These are phyloP conservation scores for Penicillium paneum DNA, from an alignment of 2,329 filamentous ascomycete species.

Conservation along the genomic window DNA sequence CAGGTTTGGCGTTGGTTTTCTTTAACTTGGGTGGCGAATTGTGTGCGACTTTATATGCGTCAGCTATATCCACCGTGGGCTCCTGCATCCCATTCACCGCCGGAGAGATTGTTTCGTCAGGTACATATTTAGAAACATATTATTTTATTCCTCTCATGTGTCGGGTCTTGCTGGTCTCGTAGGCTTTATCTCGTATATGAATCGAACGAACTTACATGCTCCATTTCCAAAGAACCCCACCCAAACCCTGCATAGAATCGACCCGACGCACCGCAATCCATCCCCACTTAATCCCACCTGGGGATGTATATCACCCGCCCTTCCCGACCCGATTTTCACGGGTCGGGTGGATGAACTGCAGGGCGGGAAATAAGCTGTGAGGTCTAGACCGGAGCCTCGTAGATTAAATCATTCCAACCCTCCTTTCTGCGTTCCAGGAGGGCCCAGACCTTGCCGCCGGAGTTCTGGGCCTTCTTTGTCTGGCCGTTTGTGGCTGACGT, in stretches of 20 bases:
- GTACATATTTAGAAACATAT: conserved; percentile 23
- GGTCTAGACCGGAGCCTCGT: conserved; percentile 28
- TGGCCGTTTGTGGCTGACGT: neutral
- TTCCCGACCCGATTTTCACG: neutral
- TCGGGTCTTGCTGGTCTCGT: neutral
- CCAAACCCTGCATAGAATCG: neutral
- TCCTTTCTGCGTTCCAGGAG: conserved; percentile 21
- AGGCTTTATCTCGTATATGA: neutral
- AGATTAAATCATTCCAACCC: conserved; percentile 15
- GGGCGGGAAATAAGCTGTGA: conserved; percentile 2
- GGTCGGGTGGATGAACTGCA: conserved; percentile 11
- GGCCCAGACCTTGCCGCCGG: conserved; percentile 28
- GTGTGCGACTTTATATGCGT: conserved; percentile 11
- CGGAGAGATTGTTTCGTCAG: conserved; percentile 14
- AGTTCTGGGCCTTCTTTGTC: conserved; percentile 32
- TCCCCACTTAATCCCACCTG: neutral
- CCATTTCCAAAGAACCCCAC: neutral
- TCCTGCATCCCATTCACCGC: neutral
- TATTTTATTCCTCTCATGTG: conserved; percentile 3
- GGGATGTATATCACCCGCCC: neutral
- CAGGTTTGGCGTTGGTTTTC: conserved; percentile 23
- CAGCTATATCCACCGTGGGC: conserved; percentile 13
- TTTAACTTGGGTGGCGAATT: conserved; percentile 13
- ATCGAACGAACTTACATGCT: neutral
- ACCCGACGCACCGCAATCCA: neutral